Evolutionary conservation across 2,329 filamentous ascomycete species (phyloP), one percentile per base, ranked within the genome.

Genomic region (Sporothrix pallida): DNA sequence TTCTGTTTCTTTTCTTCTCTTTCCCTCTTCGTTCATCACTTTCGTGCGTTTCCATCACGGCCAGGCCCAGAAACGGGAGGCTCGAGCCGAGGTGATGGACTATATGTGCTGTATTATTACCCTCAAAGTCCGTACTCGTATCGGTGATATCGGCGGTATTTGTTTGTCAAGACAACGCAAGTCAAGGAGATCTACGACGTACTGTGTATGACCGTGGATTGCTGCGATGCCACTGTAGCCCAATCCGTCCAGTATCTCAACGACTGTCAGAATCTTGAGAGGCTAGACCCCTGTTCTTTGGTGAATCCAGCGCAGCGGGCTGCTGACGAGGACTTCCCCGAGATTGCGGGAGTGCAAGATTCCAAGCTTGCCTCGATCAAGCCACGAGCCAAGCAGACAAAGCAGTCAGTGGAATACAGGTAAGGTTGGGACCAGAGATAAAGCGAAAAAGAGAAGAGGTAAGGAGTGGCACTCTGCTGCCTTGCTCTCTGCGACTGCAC

Each of bases 11-110:
- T 69, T n/a, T 37, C 20, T 23, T 37, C 31, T 37, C 31, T 9
- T 42, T n/a, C 23, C 54, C 26, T 37, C n/a, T 23, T 69, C 31
- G 7, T 8, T 23, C 17, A 15, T 58, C 58, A 10, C 17, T 26
- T 20, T 46, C 3, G 3, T 10, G 12, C 10, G 17, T 17, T 46
- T n/a, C 31, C 50, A 17, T 31, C 52, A 44, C 63, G 62, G 60
- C 63, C 63, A 69, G 52, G 63, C 69, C 63, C 26, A 73, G 15
- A 60, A 52, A 62, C 71, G 63, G 71, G 71, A 72, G 71, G 71
- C 71, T 72, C 71, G 71, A 72, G 63, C 71, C 71, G 71, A 72
- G 42, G 20, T 67, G 37, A 7, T 46, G 37, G 44, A 46, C 8
- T 17, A 17, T 48, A 48, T 13, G n/a, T 54, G 6, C 52, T 20